These are phyloP conservation scores for Pleurotus tuoliensis DNA, from an alignment of 768 basidiomycete species.

Conservation along the genomic window DNA sequence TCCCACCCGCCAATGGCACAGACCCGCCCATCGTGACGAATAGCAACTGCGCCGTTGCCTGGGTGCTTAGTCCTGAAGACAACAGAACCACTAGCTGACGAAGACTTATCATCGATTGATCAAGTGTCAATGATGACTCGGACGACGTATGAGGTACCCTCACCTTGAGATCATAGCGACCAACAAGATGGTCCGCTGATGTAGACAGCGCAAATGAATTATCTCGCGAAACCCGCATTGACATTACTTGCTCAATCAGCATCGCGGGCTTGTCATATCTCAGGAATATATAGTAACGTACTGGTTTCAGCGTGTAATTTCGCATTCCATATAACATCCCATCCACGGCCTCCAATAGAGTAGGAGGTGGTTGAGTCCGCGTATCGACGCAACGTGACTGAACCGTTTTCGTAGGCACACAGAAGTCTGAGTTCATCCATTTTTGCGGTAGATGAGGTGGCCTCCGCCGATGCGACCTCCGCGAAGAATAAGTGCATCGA, in stretches of 20 bases:
- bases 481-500: constrained; percentile 62
- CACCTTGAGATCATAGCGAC: constrained; percentile 59
- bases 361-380: constrained; percentile 28
- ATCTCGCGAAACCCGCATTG: constrained; percentile 66
- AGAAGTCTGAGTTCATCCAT: constrained; percentile 54
- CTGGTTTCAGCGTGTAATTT: constrained; percentile 73
- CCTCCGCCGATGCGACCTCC: constrained; percentile 8
- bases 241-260: constrained; percentile 61
- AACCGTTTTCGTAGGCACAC: constrained; percentile 82
- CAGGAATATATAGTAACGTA: constrained; percentile 25
- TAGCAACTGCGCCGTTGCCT: constrained; percentile 74
- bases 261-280: not conserved
- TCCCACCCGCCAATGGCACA: constrained; percentile 95
- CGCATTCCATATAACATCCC: constrained; percentile 65
- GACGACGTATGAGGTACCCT: constrained; percentile 9
- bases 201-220: constrained; percentile 67
- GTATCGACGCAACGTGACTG: constrained; percentile 67
- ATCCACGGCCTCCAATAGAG: constrained; percentile 69
- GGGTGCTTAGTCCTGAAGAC: constrained; percentile 59
- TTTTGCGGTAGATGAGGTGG: constrained; percentile 27
- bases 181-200: constrained; percentile 80
- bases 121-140: not conserved
- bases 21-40: constrained; percentile 71
- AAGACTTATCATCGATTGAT: not conserved
- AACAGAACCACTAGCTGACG: not conserved